Conservation (phyloP, 495 filamentous ascomycete species). For the Xylaria sp. region DNA sequence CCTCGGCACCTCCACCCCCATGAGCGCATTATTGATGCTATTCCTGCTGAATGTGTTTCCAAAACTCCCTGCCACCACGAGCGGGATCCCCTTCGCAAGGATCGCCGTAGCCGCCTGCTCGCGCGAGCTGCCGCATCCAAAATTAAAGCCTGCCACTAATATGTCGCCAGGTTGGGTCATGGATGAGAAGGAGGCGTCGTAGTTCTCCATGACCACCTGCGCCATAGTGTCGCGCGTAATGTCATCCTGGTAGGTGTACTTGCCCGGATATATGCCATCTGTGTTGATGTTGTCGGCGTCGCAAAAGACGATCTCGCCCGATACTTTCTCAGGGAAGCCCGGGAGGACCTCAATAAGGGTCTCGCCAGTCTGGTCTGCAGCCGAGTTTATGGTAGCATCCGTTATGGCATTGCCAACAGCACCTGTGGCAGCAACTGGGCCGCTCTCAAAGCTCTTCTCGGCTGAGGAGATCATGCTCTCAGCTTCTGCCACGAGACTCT, state of each 20-base stretch:
- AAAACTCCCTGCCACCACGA: conserved; percentile 86
- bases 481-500: too few relatives aligned
- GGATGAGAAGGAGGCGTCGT: conserved; percentile 71
- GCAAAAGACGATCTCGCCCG: conserved; percentile 74
- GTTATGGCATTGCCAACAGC: too few relatives aligned
- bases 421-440: conserved; percentile 21
- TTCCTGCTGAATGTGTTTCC: conserved; percentile 90
- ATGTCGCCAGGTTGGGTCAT: conserved; percentile 74
- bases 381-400: too few relatives aligned
- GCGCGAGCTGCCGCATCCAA: conserved; percentile 80
- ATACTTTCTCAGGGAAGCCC: conserved; percentile 71
- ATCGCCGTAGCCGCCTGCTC: conserved; percentile 93
- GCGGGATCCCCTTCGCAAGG: conserved; percentile 80
- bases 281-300: conserved; percentile 77
- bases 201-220: conserved; percentile 90
- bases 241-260: conserved; percentile 90
- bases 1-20: conserved; percentile 81
- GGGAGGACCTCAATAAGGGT: conserved; percentile 67
- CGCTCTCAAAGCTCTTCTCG: conserved; percentile 9
- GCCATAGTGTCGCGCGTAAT: conserved; percentile 81
- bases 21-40: conserved; percentile 89
- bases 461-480: too few relatives aligned
- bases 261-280: conserved; percentile 87
- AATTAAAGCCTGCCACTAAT: conserved; percentile 88
- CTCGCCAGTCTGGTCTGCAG: too few relatives aligned